Evolutionary conservation across 345 rosid genomes (phyloP).

Genomic region (Eucalyptus regnans): DNA sequence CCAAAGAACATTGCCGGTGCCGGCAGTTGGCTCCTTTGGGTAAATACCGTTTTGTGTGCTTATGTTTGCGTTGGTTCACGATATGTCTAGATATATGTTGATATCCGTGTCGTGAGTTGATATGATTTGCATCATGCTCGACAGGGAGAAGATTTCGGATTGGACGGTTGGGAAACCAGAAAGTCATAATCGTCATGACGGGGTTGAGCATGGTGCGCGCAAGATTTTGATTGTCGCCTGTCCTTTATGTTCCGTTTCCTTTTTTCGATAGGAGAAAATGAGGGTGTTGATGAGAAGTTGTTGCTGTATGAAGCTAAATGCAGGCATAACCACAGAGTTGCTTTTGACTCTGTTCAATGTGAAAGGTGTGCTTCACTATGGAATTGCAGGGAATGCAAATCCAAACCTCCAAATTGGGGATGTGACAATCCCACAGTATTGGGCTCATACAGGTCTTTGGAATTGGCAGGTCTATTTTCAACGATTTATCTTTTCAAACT

Average conservation of each 20-base stretch:
- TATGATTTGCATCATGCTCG: background rate
- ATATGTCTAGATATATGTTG: background rate
- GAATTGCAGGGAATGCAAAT: slow-evolving; percentile 70
- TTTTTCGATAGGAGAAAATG: background rate
- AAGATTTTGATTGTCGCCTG: background rate
- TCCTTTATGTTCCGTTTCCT: background rate
- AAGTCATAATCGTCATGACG: slow-evolving; percentile 48
- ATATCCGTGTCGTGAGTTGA: background rate
- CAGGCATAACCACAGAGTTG: slow-evolving; percentile 51
- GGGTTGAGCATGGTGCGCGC: slow-evolving; percentile 56
- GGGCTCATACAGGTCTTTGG: slow-evolving; percentile 86
- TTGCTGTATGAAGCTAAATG: slow-evolving; percentile 35
- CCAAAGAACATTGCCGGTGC: background rate
- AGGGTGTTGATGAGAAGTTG: background rate
- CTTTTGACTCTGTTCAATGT: slow-evolving; percentile 39
- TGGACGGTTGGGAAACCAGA: slow-evolving; percentile 25
- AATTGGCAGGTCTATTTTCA: slow-evolving; percentile 46
- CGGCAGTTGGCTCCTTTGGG: background rate
- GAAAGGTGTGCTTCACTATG: slow-evolving; percentile 61
- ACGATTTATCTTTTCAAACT: background rate
- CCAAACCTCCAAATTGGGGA: slow-evolving; percentile 49
- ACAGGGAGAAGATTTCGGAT: slow-evolving; percentile 59
- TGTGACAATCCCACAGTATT: slow-evolving; percentile 41
- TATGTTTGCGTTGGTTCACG: background rate
- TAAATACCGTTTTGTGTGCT: background rate